These are phyloP conservation scores for Dioszegia hungarica DNA, from an alignment of 768 basidiomycete species.

Conservation along the genomic window DNA sequence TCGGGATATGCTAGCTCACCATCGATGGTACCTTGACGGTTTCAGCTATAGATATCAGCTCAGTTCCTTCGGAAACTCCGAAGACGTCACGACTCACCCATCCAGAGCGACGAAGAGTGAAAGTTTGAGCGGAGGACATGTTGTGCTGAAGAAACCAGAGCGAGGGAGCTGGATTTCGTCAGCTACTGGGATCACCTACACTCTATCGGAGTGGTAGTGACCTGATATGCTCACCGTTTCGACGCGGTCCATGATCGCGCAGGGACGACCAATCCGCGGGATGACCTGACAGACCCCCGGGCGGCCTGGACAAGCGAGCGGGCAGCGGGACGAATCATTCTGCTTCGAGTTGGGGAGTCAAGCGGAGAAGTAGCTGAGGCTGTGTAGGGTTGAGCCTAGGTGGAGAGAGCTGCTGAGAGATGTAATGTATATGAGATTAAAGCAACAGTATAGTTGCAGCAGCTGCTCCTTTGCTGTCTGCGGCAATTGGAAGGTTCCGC, in stretches of 20 bases:
- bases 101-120: slow-evolving; percentile 32
- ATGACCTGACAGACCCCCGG: background rate
- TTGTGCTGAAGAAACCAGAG: background rate
- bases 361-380: too few species aligned
- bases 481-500: background rate
- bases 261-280: slow-evolving; percentile 7
- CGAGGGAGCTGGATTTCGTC: background rate
- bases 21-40: slow-evolving; percentile 93
- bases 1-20: slow-evolving; percentile 52
- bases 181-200: too few species aligned
- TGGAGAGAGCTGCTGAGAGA: too few species aligned
- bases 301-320: background rate
- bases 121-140: slow-evolving; percentile 23
- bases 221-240: slow-evolving; percentile 4
- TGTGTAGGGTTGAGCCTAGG: background rate
- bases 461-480: background rate
- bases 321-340: slow-evolving; percentile 6
- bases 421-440: background rate
- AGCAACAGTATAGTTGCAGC: too few species aligned
- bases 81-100: slow-evolving; percentile 20
- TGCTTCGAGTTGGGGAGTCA: background rate
- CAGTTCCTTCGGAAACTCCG: background rate
- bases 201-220: too few species aligned
- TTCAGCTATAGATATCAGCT: slow-evolving; percentile 53
- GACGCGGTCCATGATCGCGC: background rate